Percentiles rank a stretch among this genome's conserved stretches.
phyloP scores from a whole-genome alignment of 192 early-diverging fungal species.

The Coemansia sp. region DNA sequence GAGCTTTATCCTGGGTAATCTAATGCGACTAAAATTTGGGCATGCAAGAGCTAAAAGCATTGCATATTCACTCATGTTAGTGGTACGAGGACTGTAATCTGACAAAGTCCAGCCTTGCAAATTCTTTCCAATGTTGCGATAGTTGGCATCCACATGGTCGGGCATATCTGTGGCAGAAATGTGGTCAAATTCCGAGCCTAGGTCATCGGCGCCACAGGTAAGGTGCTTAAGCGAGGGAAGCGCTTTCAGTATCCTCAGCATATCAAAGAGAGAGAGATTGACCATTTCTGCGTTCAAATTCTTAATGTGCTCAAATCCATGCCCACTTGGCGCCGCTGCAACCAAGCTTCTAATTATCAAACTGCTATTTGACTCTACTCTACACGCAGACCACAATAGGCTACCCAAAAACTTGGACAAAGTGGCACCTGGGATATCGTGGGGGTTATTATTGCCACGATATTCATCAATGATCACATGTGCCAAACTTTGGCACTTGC shows the following conservation, averaged over 20 bases:
- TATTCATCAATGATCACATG: neutral
- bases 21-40: neutral
- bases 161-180: neutral
- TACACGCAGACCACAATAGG: no score
- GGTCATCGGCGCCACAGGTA: neutral
- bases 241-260: neutral
- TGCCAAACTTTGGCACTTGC: neutral
- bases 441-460: neutral
- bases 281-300: neutral
- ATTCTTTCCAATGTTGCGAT: neutral
- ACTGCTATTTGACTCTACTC: no score
- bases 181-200: neutral
- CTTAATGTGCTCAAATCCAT: neutral
- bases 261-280: neutral
- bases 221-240: neutral
- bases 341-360: no score
- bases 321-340: neutral
- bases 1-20: no score
- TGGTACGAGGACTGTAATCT: neutral
- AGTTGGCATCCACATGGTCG: neutral
- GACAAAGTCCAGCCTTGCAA: neutral
- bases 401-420: neutral
- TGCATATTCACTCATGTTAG: no score
- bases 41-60: neutral
- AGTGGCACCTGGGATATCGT: neutral